Evolutionary conservation across 2,329 filamentous ascomycete species (phyloP).

Genomic region (Gremmenia infestans): DNA sequence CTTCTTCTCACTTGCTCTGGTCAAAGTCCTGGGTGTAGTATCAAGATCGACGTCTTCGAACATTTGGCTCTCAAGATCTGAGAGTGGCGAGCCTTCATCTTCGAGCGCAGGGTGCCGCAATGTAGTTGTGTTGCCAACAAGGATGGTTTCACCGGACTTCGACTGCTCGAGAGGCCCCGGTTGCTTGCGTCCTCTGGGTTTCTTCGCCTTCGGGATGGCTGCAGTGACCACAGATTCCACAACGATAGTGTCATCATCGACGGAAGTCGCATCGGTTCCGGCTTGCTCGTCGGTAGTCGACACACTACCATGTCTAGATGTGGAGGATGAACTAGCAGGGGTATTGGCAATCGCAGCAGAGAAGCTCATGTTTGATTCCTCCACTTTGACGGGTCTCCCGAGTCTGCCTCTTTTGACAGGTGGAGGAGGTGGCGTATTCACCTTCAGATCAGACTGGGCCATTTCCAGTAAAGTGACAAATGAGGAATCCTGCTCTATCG

Average conservation of each 20-base stretch:
- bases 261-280: slow-evolving; percentile 31
- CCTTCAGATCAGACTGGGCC: neutral
- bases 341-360: slow-evolving; percentile 5
- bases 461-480: neutral
- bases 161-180: slow-evolving; percentile 14
- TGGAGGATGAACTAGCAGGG: slow-evolving; percentile 11
- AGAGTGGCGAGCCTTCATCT: slow-evolving; percentile 17
- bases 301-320: slow-evolving; percentile 14
- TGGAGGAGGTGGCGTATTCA: neutral
- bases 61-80: slow-evolving; percentile 16
- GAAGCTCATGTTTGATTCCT: slow-evolving; percentile 14
- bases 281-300: slow-evolving; percentile 18
- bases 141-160: slow-evolving; percentile 16
- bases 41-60: slow-evolving; percentile 14
- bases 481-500: neutral
- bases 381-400: slow-evolving; percentile 12
- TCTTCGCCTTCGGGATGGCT: slow-evolving; percentile 15
- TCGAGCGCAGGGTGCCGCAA: slow-evolving; percentile 20
- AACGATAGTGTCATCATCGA: slow-evolving; percentile 31
- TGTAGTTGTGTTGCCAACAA: slow-evolving; percentile 20
- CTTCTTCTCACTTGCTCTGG: neutral
- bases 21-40: slow-evolving; percentile 9
- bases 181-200: slow-evolving; percentile 6
- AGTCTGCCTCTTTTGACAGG: slow-evolving; percentile 9
- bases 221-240: slow-evolving; percentile 16